Base-by-base conservation (phyloP, 2,329 filamentous ascomycete genomes). In the Cordyceps farinosa region DNA sequence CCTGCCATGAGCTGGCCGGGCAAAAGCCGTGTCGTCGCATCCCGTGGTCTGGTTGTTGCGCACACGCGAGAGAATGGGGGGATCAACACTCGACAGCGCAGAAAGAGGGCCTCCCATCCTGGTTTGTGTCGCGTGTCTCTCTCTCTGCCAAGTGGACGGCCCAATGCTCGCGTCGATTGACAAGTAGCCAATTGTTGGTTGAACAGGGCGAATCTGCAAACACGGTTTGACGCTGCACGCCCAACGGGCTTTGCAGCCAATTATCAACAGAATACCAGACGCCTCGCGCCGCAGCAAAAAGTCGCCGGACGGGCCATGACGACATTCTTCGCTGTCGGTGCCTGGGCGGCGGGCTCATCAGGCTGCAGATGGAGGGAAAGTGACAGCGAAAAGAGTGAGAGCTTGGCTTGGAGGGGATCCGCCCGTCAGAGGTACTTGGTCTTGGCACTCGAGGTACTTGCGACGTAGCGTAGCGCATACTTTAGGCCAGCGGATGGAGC, bases 391-490 rank as follows among this genome's bases (percentile, higher is more conserved):
- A 56, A 44, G 32, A 17, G 29, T 34, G 53, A 56, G 29, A 34
- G 47, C 17, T 36, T 48, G 50, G 48, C 50, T 36, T 5, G 3
- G 6, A 2, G 9, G 32, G 29, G 29, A 29, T 32, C 55, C 55
- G 44, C 42, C 55, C 55, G 42, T 29, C 42, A 50, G 44, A 61
- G 58, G 58, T 61, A 61, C 58, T 53, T 61, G 29, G 58, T 36
- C 58, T 61, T 61, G 58, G 58, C 58, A 47, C 9, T 53, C 40
- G 48, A 61, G 58, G 58, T 61, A 61, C 58, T 45, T 61, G 22
- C 29, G 17, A 3, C 38, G 52, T 17, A 22, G 22, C 22, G 22
- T 22, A 22, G 22, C 22, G 22, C 22, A 22, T 22, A 22, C 22
- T 22, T 22, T 22, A 1, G 22, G 22, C 22, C 10, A 3, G n/a